Conservation (phyloP, 2,329 filamentous ascomycete genomes). For the Chaetomium strumarium region DNA sequence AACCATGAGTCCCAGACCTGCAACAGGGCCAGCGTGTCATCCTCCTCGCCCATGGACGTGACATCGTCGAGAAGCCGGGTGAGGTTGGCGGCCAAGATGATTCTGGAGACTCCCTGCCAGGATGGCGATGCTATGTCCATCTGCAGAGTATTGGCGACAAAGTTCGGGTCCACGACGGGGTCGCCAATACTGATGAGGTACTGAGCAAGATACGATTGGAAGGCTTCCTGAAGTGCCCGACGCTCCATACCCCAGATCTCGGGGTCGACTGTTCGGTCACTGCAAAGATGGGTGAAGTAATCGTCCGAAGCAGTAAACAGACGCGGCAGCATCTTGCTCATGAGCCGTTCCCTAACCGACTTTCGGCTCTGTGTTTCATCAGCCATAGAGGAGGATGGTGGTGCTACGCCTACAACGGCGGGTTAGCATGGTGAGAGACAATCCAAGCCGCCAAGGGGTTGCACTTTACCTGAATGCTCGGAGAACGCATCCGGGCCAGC, state of each 20-base stretch:
- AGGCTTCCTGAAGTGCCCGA: not conserved
- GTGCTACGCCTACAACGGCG: not conserved
- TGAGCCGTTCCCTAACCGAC: conserved; percentile 3
- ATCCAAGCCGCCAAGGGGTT: too few species aligned
- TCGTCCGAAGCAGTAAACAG: conserved; percentile 13
- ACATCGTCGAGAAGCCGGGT: conserved; percentile 16
- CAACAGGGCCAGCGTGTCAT: conserved; percentile 8
- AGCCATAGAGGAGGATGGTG: conserved; percentile 1
- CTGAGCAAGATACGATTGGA: conserved; percentile 10
- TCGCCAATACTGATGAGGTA: conserved; percentile 10
- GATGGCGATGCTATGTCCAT: not conserved
- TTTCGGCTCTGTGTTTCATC: conserved; percentile 9
- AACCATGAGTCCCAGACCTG: conserved; percentile 16
- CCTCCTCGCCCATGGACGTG: not conserved
- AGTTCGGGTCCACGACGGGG: conserved; percentile 14
- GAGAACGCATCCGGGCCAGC: conserved; percentile 11
- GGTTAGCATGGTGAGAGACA: not conserved
- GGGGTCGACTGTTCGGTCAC: not conserved
- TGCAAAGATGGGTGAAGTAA: conserved; percentile 14
- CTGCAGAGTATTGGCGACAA: conserved; percentile 10
- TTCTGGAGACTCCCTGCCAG: conserved; percentile 4
- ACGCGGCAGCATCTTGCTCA: conserved; percentile 9
- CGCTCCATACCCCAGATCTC: conserved; percentile 15
- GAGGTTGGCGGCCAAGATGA: conserved; percentile 19
- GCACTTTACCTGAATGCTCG: conserved; percentile 14